Percentiles rank a stretch among this genome's conserved stretches.
phyloP scores from a whole-genome alignment of 1,284 basidiomycete genomes.

The Apiotrichum domesticum region DNA sequence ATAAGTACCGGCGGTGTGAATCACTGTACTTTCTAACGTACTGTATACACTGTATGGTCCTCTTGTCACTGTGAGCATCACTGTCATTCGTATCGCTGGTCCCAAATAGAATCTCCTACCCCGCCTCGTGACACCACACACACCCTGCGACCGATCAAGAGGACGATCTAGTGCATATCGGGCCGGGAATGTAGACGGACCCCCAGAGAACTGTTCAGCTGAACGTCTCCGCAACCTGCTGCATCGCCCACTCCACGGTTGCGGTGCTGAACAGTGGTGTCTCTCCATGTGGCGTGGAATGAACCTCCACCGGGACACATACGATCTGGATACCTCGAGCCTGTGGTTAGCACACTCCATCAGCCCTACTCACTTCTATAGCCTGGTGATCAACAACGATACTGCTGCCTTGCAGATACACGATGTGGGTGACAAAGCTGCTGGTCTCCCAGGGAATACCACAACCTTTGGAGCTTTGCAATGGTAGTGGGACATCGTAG shows the following conservation, averaged over 20 bases:
- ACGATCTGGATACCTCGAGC: slow-evolving; percentile 32
- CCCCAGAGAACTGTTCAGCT: too few relatives aligned
- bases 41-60: too few relatives aligned
- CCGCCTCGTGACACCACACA: too few relatives aligned
- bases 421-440: slow-evolving; percentile 66
- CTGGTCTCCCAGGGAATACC: slow-evolving; percentile 46
- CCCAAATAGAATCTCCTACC: too few relatives aligned
- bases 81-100: too few relatives aligned
- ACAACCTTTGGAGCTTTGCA: slow-evolving; percentile 56
- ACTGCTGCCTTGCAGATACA: slow-evolving; percentile 62
- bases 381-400: slow-evolving; percentile 58
- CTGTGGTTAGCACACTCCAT: slow-evolving; percentile 12
- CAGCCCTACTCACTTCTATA: slow-evolving; percentile 56
- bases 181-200: too few relatives aligned
- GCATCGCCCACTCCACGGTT: slow-evolving; percentile 42
- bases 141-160: too few relatives aligned
- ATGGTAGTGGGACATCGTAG: slow-evolving; percentile 51
- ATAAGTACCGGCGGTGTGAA: too few relatives aligned
- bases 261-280: slow-evolving; percentile 34
- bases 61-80: too few relatives aligned
- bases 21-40: too few relatives aligned
- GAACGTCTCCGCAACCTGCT: slow-evolving; percentile 11
- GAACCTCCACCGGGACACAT: slow-evolving; percentile 25
- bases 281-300: slow-evolving; percentile 12
- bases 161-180: too few relatives aligned